Percentiles rank a stretch among this genome's conserved stretches.
Conservation (phyloP, 2,329 filamentous ascomycete species). For the Moelleriella libera region DNA sequence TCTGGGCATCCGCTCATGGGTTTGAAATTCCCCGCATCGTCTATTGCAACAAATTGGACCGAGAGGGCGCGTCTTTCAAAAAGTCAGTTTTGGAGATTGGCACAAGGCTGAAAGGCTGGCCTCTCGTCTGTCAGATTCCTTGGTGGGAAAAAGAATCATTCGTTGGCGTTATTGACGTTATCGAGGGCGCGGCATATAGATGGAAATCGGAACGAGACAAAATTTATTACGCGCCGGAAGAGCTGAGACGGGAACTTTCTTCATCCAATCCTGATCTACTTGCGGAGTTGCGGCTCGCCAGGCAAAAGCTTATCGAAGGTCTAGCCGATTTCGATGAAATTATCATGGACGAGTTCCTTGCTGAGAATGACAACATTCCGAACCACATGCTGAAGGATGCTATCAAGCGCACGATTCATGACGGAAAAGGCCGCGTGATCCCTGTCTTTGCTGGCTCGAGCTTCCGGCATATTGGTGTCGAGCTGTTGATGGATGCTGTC, state of each 20-base stretch:
- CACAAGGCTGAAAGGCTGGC: conserved; percentile 65
- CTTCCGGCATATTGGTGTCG: conserved; percentile 86
- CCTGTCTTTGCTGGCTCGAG: conserved; percentile 87
- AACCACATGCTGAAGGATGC: conserved; percentile 54
- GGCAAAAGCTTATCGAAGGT: conserved; percentile 65
- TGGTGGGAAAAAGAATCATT: conserved; percentile 81
- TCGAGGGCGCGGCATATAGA: conserved; percentile 59
- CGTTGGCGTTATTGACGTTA: conserved; percentile 70
- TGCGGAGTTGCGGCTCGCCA: conserved; percentile 60
- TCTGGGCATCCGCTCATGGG: conserved; percentile 80
- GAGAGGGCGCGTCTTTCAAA: conserved; percentile 66
- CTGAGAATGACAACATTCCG: conserved; percentile 61
- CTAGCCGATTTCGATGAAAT: conserved; percentile 80
- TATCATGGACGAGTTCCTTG: conserved; percentile 74
- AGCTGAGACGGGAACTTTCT: conserved; percentile 24
- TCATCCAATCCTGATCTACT: conserved; percentile 35
- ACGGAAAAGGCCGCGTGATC: conserved; percentile 57
- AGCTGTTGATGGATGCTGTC: conserved; percentile 79
- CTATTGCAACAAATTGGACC: conserved; percentile 68
- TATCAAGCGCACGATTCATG: conserved; percentile 57
- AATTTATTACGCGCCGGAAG: conserved; percentile 17
- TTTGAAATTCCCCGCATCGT: conserved; percentile 73
- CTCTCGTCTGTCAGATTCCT: conserved; percentile 85
- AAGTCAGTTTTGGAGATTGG: conserved; percentile 79
- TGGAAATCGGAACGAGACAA: conserved; percentile 41